These are phyloP conservation scores for Pythium myriotylum DNA, from an alignment of 352 stramenopile species.

Conservation along the genomic window DNA sequence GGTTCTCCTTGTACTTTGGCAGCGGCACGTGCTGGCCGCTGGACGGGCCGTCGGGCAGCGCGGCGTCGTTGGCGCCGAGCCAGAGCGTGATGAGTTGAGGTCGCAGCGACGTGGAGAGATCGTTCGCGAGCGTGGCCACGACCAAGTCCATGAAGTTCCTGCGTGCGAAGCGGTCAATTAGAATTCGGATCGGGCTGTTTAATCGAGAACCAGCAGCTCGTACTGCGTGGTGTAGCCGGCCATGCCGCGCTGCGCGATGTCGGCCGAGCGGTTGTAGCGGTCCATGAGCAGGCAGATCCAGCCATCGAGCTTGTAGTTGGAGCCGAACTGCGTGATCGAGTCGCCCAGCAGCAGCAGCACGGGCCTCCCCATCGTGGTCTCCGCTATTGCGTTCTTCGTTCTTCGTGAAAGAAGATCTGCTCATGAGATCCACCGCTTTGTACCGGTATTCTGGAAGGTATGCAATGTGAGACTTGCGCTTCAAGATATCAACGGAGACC, in stretches of 20 bases:
- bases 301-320: conserved; percentile 35
- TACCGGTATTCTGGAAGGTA: too few species aligned
- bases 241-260: conserved; percentile 51
- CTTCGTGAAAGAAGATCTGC: too few species aligned
- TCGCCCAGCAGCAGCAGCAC: conserved; percentile 61
- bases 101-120: conserved; percentile 25
- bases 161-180: conserved; percentile 23
- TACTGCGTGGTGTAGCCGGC: conserved; percentile 54
- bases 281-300: conserved; percentile 54
- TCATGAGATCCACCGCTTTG: too few species aligned
- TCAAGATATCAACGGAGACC: too few species aligned
- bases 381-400: background rate
- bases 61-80: conserved; percentile 59
- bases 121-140: too few species aligned
- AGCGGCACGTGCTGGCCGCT: conserved; percentile 49
- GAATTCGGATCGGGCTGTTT: too few species aligned
- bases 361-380: conserved; percentile 24
- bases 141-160: conserved; percentile 39
- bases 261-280: conserved; percentile 56
- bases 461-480: too few species aligned
- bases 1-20: conserved; percentile 44
- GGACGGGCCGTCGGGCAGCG: conserved; percentile 34
- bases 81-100: conserved; percentile 44
- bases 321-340: conserved; percentile 61
- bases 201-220: conserved; percentile 18